phyloP scores from a whole-genome alignment of 2,329 filamentous ascomycete genomes.

The Geosmithia flava region DNA sequence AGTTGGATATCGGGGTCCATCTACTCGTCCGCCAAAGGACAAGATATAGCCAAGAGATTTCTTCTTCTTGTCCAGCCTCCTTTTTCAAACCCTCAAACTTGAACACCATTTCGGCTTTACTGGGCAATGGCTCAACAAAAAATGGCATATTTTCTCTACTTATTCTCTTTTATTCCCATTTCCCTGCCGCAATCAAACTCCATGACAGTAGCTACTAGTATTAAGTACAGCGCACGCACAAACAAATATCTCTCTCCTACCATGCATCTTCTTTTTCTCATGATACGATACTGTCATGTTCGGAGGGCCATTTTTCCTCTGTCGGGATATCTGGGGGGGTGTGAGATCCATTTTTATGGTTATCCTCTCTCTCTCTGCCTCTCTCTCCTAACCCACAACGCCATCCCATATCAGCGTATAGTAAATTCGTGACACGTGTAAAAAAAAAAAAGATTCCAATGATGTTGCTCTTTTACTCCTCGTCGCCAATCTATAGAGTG shows the following conservation, averaged over 20 bases:
- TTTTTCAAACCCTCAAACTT: too few species aligned
- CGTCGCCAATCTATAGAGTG: slow-evolving; percentile 13
- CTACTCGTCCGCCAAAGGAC: background rate
- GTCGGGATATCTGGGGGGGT: background rate
- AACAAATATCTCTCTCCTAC: slow-evolving; percentile 12
- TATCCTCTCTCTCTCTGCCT: background rate
- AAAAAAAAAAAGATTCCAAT: background rate
- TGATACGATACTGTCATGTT: background rate
- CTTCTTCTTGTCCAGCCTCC: too few species aligned
- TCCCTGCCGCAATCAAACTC: background rate
- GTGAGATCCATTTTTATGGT: background rate
- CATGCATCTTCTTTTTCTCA: background rate
- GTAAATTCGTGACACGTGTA: background rate
- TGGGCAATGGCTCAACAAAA: too few species aligned
- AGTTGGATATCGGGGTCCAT: background rate
- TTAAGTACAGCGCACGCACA: background rate
- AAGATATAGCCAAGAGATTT: background rate
- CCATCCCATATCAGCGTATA: slow-evolving; percentile 2
- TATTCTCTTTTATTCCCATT: background rate
- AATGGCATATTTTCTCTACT: background rate
- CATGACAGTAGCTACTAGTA: background rate
- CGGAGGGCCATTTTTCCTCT: background rate
- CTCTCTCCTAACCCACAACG: background rate
- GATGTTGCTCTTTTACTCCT: slow-evolving; percentile 8
- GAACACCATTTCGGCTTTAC: too few species aligned